phyloP scores from a whole-genome alignment of 192 early-diverging fungal genomes.

The Entrophospora sp. region DNA sequence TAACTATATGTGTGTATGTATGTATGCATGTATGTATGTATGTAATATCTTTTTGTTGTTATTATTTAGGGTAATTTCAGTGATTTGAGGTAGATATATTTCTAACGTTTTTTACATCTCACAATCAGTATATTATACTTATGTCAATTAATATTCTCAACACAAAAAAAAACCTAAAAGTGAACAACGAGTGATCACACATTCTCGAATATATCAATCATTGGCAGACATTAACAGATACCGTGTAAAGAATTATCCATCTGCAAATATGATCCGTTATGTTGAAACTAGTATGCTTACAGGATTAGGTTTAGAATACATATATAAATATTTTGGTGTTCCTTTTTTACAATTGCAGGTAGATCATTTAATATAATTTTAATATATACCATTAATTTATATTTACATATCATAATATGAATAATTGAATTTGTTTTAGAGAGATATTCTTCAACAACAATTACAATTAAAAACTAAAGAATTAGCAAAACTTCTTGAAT shows the following conservation, averaged over 20 bases:
- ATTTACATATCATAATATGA: not conserved
- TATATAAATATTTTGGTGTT: conserved; percentile 46
- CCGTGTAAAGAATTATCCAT: not conserved
- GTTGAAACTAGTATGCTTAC: conserved; percentile 43
- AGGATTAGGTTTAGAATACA: conserved; percentile 44
- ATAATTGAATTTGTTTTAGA: no score
- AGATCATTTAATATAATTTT: not conserved
- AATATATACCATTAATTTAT: not conserved
- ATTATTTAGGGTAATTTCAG: conserved; percentile 31
- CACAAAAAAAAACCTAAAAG: no score
- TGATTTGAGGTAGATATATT: conserved; percentile 26
- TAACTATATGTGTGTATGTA: not conserved
- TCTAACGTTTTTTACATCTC: no score
- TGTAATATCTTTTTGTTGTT: not conserved
- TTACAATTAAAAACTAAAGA: conserved; percentile 46
- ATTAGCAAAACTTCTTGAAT: conserved; percentile 31
- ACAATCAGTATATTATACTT: no score
- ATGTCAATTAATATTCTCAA: no score
- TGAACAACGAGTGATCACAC: not conserved
- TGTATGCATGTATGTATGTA: not conserved
- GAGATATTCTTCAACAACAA: conserved; percentile 44
- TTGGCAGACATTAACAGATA: not conserved
- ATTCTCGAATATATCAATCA: conserved; percentile 5
- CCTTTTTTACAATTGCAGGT: conserved; percentile 51
- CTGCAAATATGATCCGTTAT: conserved; percentile 44